phyloP scores from a whole-genome alignment of 805 yeast genomes.

The Cyberlindnera sargentensis region DNA sequence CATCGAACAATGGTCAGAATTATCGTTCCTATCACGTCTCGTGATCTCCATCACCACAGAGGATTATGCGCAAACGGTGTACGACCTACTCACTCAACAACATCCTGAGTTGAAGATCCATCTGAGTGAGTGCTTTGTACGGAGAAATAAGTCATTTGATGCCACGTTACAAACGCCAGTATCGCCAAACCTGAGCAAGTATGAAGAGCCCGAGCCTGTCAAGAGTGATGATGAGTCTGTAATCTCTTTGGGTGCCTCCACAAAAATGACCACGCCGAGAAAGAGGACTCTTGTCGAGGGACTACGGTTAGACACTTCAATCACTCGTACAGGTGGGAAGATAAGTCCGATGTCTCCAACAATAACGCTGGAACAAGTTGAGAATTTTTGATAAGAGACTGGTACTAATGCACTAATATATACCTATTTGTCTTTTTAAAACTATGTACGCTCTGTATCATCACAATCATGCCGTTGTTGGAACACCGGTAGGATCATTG shows the following conservation, averaged over 20 bases:
- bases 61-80: slow-evolving; percentile 19
- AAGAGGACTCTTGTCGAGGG: slow-evolving; percentile 9
- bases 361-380: slow-evolving; percentile 14
- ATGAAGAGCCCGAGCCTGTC: slow-evolving; percentile 19
- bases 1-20: slow-evolving; percentile 31
- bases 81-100: slow-evolving; percentile 12
- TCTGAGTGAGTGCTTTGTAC: slow-evolving; percentile 28
- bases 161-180: slow-evolving; percentile 16
- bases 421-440: too few relatives aligned
- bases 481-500: slow-evolving; percentile 1
- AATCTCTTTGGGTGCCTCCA: not conserved
- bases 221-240: slow-evolving; percentile 6
- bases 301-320: slow-evolving; percentile 7
- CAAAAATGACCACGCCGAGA: not conserved
- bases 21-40: slow-evolving; percentile 35
- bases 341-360: slow-evolving; percentile 16
- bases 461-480: too few relatives aligned
- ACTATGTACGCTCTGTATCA: too few relatives aligned
- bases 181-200: slow-evolving; percentile 14
- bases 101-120: slow-evolving; percentile 23
- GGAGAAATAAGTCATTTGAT: slow-evolving; percentile 24
- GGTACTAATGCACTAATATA: too few relatives aligned
- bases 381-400: not conserved
- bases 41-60: slow-evolving; percentile 30
- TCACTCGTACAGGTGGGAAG: not conserved